Evolutionary conservation across 176 grass and related monocot species (phyloP).

Genomic region (Zea luxurians): DNA sequence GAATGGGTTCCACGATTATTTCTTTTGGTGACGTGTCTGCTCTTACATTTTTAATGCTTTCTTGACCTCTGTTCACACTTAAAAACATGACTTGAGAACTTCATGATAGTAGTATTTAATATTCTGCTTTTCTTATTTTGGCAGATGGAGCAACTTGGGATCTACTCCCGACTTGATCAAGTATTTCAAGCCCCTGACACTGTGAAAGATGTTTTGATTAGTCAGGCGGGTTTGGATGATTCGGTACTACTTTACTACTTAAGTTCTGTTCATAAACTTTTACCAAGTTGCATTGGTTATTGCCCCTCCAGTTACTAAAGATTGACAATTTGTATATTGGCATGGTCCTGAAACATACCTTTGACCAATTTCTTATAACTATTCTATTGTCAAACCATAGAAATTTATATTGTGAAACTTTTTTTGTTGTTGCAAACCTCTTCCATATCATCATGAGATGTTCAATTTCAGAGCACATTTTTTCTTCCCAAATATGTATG

Average conservation of each 20-base stretch:
- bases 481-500: neutral
- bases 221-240: slow-evolving; percentile 52
- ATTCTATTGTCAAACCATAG: neutral
- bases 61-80: neutral
- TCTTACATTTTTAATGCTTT: neutral
- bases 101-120: neutral
- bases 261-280: slow-evolving; percentile 18
- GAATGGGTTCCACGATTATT: neutral
- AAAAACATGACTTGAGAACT: neutral
- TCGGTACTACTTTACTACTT: slow-evolving; percentile 62
- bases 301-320: neutral
- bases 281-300: slow-evolving; percentile 2
- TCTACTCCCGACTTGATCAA: slow-evolving; percentile 86
- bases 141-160: slow-evolving; percentile 75
- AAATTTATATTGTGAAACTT: neutral
- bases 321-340: neutral
- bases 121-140: slow-evolving; percentile 35
- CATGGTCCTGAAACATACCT: neutral
- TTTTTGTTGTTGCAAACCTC: neutral
- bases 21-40: neutral
- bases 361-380: neutral
- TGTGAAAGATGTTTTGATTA: slow-evolving; percentile 87
- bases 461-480: neutral
- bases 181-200: slow-evolving; percentile 66
- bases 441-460: neutral